Evolutionary conservation across 495 filamentous ascomycete species (phyloP), one percentile per base, ranked within the genome.

Genomic region (Niebla homalea): DNA sequence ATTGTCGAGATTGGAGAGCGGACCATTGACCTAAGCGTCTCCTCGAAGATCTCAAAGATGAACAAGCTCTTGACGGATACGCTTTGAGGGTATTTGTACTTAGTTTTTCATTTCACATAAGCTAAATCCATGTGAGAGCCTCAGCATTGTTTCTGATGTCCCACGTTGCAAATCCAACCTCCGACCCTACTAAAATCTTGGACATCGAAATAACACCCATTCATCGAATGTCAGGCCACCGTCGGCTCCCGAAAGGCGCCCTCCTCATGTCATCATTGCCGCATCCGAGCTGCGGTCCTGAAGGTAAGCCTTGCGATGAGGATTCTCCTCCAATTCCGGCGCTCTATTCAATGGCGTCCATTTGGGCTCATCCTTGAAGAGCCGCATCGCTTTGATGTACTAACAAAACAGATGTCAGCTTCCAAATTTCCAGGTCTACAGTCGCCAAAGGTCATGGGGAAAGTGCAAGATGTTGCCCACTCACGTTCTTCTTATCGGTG

Each of bases 341-440:
- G 76, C 77, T 39, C 93, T 77, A 66, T 94, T 94, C 59, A 98
- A 66, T 15, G 92, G 87, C 50, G 89, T 97, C 92, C 92, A 98
- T 69, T 95, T 94, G 37, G 92, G 93, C 71, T 97, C 89, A 50
- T 97, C 92, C 72, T 96, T 89, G 79, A 97, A 98, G 46, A 98
- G 76, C 36, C 92, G 78, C 86, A 97, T 90, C 20, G 93, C 92
- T 63, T 89, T 85, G 60, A 95, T 84, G 62, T 90, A 96, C 90
- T 97, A 49, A 32, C 29, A 12, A 8, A 32, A 12, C 7, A 32
- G 14, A 40, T 57, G 36, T 37, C 39, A 38, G 21, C 21, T 41
- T 42, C 1, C n/a, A 3, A 44, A 40, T 16, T 22, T 41, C 44
- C 2, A 45, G 40, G 15, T 46, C 21, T 20, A 15, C 39, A 14